Conservation (phyloP, 169 alveolate genomes). For the Plasmodium ovale region DNA sequence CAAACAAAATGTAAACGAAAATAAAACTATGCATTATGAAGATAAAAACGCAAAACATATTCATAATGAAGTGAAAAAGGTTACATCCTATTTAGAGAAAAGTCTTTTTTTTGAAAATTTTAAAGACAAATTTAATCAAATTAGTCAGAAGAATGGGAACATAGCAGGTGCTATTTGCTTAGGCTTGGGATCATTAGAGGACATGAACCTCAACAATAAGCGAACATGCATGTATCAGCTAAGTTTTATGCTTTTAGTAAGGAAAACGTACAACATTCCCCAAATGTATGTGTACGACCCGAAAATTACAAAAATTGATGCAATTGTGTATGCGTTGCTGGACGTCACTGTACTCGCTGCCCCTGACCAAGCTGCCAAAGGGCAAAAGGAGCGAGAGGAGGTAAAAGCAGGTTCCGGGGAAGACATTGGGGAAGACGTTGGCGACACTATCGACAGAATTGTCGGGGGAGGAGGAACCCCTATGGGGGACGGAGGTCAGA, state of each 20-base stretch:
- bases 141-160: background rate
- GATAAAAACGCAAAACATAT: slow-evolving; percentile 1
- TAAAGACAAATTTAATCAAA: slow-evolving; percentile 4
- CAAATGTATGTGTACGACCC: slow-evolving; percentile 49
- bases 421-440: background rate
- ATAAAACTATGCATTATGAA: background rate
- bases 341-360: slow-evolving; percentile 3
- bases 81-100: slow-evolving; percentile 25
- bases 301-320: slow-evolving; percentile 28
- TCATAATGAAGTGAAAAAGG: slow-evolving; percentile 28
- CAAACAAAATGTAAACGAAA: background rate
- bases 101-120: slow-evolving; percentile 38
- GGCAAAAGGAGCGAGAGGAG: background rate
- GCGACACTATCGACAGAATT: background rate
- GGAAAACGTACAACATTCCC: slow-evolving; percentile 9
- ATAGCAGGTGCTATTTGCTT: slow-evolving; percentile 27
- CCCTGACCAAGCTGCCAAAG: background rate
- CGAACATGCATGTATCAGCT: slow-evolving; percentile 44
- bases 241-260: slow-evolving; percentile 16
- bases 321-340: background rate
- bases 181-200: slow-evolving; percentile 57
- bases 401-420: background rate
- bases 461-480: no score
- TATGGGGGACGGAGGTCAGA: no score
- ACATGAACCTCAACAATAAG: slow-evolving; percentile 22